Percentiles rank a stretch among this genome's conserved stretches.
phyloP scores from a whole-genome alignment of 495 filamentous ascomycete genomes.

The Neurospora africana region DNA sequence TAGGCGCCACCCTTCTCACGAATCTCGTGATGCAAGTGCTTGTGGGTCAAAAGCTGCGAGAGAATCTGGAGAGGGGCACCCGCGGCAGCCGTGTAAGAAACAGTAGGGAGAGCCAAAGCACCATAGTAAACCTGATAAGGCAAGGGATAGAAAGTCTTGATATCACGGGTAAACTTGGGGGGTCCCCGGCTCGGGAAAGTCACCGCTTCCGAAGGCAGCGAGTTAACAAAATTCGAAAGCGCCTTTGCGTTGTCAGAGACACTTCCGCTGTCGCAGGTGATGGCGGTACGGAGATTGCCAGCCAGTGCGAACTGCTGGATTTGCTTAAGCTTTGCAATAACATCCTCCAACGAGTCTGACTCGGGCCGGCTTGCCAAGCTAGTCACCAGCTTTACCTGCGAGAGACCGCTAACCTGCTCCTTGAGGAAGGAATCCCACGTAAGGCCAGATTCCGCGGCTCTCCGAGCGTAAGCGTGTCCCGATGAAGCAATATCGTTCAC shows the following conservation, averaged over 20 bases:
- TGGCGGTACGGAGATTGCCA: conserved; percentile 58
- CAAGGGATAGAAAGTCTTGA: conserved; percentile 81
- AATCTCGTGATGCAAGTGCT: conserved; percentile 94
- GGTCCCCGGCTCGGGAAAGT: conserved; percentile 24
- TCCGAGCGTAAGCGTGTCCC: conserved; percentile 75
- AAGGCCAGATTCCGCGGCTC: conserved; percentile 70
- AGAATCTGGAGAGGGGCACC: conserved; percentile 77
- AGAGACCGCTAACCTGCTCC: conserved; percentile 77
- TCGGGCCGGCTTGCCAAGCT: conserved; percentile 41
- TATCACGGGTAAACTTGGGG: conserved; percentile 27
- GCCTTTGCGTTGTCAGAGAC: conserved; percentile 57
- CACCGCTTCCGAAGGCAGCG: conserved; percentile 37
- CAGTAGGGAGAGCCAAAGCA: conserved; percentile 66
- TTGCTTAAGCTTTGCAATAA: conserved; percentile 77
- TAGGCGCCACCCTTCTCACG: conserved; percentile 97
- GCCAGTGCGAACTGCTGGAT: conserved; percentile 71
- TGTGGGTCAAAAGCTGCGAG: conserved; percentile 90
- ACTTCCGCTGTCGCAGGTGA: conserved; percentile 73
- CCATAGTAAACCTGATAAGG: conserved; percentile 97
- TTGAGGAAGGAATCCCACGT: conserved; percentile 56
- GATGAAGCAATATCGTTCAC: conserved; percentile 79
- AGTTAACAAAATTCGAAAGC: conserved; percentile 60
- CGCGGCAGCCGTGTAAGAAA: conserved; percentile 67
- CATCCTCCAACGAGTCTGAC: conserved; percentile 54
- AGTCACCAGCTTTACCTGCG: conserved; percentile 80